Evolutionary conservation across 2,329 filamentous ascomycete genomes (phyloP).

Genomic region (Achaetomium macrosporum): DNA sequence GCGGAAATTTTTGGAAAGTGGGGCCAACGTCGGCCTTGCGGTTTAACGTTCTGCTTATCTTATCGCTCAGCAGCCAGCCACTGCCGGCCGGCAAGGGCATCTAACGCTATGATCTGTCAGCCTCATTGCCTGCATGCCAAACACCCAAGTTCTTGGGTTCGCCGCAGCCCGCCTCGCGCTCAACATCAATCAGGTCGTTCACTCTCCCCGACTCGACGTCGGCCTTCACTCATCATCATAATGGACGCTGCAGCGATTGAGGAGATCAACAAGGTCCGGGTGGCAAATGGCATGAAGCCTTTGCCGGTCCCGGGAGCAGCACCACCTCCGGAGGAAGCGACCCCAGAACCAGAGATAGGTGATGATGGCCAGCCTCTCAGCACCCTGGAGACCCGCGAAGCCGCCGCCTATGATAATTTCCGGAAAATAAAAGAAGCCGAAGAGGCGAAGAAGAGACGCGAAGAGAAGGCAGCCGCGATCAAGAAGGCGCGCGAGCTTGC

Average conservation of each 20-base stretch:
- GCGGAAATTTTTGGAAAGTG: conserved; percentile 29
- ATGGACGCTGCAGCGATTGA: conserved; percentile 74
- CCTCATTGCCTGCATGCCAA: neutral
- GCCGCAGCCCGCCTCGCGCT: neutral
- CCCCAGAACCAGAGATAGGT: conserved; percentile 45
- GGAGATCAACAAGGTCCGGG: conserved; percentile 88
- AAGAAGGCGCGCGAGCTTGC: conserved; percentile 83
- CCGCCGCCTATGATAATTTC: conserved; percentile 68
- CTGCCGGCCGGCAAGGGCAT: neutral
- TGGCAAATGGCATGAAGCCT: conserved; percentile 83
- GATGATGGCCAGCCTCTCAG: conserved; percentile 60
- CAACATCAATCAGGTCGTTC: neutral
- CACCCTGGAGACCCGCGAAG: conserved; percentile 77
- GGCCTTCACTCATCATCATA: conserved; percentile 20
- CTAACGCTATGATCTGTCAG: no score
- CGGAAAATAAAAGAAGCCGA: conserved; percentile 62
- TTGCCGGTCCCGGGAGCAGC: conserved; percentile 71
- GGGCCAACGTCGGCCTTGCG: conserved; percentile 9
- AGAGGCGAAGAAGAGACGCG: conserved; percentile 67
- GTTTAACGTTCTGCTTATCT: neutral
- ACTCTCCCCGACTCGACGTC: neutral
- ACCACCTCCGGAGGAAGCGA: conserved; percentile 33
- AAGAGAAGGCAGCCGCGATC: conserved; percentile 74
- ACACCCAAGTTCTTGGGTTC: conserved; percentile 8
- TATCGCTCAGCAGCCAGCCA: conserved; percentile 19